phyloP scores from a whole-genome alignment of 2,329 filamentous ascomycete species.

The Sporothrix schenckii region DNA sequence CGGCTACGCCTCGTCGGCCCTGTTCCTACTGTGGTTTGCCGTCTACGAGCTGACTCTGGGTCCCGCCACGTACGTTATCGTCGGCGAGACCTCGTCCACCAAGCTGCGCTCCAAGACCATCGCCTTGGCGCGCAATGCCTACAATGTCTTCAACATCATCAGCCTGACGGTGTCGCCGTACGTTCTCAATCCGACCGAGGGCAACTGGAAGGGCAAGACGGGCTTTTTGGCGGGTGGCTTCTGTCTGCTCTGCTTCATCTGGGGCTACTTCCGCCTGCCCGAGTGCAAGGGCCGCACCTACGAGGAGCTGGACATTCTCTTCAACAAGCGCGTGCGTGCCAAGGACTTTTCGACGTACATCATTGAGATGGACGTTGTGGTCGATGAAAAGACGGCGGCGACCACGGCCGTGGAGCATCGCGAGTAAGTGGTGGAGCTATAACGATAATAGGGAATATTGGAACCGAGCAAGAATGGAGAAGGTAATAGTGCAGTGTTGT shows the following conservation, averaged over 20 bases:
- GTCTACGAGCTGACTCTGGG: slow-evolving; percentile 43
- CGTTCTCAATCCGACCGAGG: slow-evolving; percentile 43
- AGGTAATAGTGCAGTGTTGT: too few species aligned
- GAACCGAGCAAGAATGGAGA: too few species aligned
- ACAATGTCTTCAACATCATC: slow-evolving; percentile 51
- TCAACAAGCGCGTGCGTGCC: not conserved
- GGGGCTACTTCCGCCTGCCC: slow-evolving; percentile 51
- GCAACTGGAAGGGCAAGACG: slow-evolving; percentile 48
- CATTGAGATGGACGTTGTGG: not conserved
- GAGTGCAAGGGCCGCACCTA: slow-evolving; percentile 42
- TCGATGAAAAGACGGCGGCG: not conserved
- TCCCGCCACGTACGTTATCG: slow-evolving; percentile 52
- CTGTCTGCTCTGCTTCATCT: slow-evolving; percentile 51
- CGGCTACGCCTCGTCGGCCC: slow-evolving; percentile 47
- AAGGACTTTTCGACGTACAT: slow-evolving; percentile 2
- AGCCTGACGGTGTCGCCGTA: slow-evolving; percentile 47
- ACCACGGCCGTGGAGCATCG: not conserved
- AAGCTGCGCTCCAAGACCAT: slow-evolving; percentile 53
- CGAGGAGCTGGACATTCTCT: slow-evolving; percentile 18
- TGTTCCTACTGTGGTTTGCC: slow-evolving; percentile 49
- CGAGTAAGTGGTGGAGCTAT: not conserved
- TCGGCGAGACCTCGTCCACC: slow-evolving; percentile 53
- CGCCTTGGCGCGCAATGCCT: slow-evolving; percentile 49
- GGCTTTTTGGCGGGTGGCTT: slow-evolving; percentile 51
- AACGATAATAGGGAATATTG: too few species aligned